phyloP scores from a whole-genome alignment of 805 yeast species.

The Saccharomycopsis selenospora region DNA sequence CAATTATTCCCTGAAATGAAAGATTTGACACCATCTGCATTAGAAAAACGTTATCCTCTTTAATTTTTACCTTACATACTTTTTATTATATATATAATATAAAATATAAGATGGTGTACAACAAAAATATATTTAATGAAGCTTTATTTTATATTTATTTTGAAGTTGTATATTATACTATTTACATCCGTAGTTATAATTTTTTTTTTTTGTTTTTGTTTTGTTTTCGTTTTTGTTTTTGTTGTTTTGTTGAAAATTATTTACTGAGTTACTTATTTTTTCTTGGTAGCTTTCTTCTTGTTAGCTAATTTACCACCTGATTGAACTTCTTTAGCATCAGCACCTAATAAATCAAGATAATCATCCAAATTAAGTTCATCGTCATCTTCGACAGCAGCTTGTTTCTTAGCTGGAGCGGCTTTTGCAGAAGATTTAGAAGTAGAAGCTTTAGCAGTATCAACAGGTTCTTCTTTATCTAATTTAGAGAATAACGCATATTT shows the following conservation, averaged over 20 bases:
- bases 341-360: conserved; percentile 54
- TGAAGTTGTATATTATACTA: too few species aligned
- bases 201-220: conserved; percentile 1
- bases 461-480: conserved; percentile 24
- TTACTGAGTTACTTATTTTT: too few species aligned
- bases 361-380: conserved; percentile 33
- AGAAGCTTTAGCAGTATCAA: conserved; percentile 15
- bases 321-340: conserved; percentile 46
- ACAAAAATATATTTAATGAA: too few species aligned
- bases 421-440: conserved; percentile 13
- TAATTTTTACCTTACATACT: too few species aligned
- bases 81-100: too few species aligned
- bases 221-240: too few species aligned
- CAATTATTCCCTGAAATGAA: conserved; percentile 34
- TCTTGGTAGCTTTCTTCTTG: conserved; percentile 39
- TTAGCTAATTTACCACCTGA: conserved; percentile 47
- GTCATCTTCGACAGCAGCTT: conserved; percentile 26
- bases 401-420: conserved; percentile 27
- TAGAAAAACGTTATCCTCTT: conserved; percentile 15
- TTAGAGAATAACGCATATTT: conserved; percentile 49
- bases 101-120: too few species aligned
- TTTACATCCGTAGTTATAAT: neutral
- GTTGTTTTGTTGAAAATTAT: too few species aligned
- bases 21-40: conserved; percentile 17
- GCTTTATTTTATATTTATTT: too few species aligned